A percentile compares a stretch with the other conserved stretches of the same genome.
phyloP scores from a whole-genome alignment of 2,329 filamentous ascomycete genomes.

The Rhynchosporium agropyri region DNA sequence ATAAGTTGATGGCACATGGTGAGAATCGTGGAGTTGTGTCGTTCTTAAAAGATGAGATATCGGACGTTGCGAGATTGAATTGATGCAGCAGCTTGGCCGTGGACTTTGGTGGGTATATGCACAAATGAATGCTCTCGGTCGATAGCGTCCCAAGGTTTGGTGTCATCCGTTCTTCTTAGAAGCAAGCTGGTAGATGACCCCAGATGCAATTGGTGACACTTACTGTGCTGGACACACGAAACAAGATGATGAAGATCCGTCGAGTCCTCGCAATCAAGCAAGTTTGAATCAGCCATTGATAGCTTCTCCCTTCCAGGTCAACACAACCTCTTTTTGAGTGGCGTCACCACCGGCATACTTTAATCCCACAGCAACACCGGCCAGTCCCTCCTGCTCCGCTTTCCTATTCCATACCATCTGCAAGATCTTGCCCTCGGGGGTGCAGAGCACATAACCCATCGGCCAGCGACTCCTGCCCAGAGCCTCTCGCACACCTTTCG shows the following conservation, averaged over 20 bases:
- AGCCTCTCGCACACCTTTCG: constrained; percentile 76
- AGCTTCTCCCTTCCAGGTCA: constrained; percentile 54
- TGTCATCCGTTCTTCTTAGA: constrained; percentile 12
- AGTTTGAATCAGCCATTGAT: constrained; percentile 27
- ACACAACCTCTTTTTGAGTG: constrained; percentile 48
- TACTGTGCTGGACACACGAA: constrained; percentile 2
- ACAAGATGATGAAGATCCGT: constrained; percentile 2
- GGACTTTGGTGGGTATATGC: background rate
- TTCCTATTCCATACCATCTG: constrained; percentile 75
- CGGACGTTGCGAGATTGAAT: background rate
- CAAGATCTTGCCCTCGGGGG: constrained; percentile 56
- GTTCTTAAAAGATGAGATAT: background rate
- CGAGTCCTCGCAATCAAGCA: constrained; percentile 18
- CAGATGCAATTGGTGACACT: constrained; percentile 7
- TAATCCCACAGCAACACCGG: constrained; percentile 57
- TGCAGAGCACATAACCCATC: constrained; percentile 70
- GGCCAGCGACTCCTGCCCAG: constrained; percentile 68
- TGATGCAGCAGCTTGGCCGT: constrained; percentile 3
- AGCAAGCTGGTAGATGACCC: constrained; percentile 16
- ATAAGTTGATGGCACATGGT: constrained; percentile 40
- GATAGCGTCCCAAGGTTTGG: background rate
- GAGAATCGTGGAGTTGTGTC: background rate
- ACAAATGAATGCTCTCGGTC: constrained; percentile 9
- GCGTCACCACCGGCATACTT: constrained; percentile 45
- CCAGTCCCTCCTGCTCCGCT: constrained; percentile 64